Conservation (phyloP, 176 grass and related monocot species). For the Luzula sylvatica region DNA sequence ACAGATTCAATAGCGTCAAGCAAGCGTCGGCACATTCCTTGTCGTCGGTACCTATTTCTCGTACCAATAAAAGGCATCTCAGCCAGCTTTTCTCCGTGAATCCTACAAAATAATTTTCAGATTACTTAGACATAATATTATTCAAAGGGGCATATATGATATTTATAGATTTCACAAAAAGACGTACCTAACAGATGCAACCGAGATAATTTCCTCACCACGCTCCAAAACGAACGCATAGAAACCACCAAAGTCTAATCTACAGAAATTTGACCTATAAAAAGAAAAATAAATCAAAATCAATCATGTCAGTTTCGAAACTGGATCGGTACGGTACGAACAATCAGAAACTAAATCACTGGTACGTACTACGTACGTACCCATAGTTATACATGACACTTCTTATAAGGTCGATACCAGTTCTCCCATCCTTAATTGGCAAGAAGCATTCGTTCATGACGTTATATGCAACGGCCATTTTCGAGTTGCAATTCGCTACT, state of each 20-base stretch:
- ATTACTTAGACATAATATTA: constrained; percentile 11
- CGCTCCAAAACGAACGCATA: constrained; percentile 84
- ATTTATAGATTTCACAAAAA: constrained; percentile 7
- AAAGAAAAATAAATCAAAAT: constrained; percentile 3
- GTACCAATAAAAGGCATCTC: constrained; percentile 99
- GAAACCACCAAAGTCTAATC: constrained; percentile 81
- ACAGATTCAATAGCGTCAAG: constrained; percentile 76
- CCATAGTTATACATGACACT: constrained; percentile 92
- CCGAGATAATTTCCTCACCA: constrained; percentile 88
- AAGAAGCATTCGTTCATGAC: constrained; percentile 93
- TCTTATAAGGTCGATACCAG: constrained; percentile 86
- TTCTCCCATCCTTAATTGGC: constrained; percentile 72
- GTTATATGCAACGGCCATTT: constrained; percentile 72
- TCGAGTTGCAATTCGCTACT: constrained; percentile 58
- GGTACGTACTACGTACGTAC: no score
- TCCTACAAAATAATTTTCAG: constrained; percentile 23
- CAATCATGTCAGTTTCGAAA: background rate
- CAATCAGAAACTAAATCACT: no score
- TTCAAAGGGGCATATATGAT: constrained; percentile 1
- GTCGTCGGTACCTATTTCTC: constrained; percentile 64
- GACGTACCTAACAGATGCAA: constrained; percentile 70
- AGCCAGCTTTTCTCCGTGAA: constrained; percentile 77
- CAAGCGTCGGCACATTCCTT: constrained; percentile 86
- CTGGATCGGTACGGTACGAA: no score
- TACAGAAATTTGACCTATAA: constrained; percentile 78